These are phyloP conservation scores for Pyrenochaeta sp. DNA, from an alignment of 2,329 filamentous ascomycete species.

Conservation along the genomic window DNA sequence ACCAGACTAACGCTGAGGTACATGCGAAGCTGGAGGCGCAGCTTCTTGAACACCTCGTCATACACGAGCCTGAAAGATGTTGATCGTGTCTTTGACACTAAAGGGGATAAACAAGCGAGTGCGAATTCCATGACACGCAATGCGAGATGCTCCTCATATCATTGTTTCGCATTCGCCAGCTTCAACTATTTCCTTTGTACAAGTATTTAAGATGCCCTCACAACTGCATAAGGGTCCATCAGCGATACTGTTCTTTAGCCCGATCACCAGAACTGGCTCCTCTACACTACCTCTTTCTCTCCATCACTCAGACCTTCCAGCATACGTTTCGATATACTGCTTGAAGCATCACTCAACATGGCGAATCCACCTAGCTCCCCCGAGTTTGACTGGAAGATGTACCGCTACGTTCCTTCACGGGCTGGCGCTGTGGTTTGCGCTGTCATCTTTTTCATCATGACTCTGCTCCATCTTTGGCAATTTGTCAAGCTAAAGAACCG, in stretches of 20 bases:
- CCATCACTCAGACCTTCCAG: background rate
- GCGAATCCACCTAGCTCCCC: conserved; percentile 30
- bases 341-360: conserved; percentile 13
- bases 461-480: conserved; percentile 31
- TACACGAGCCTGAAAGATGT: too few species aligned
- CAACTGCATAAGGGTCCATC: too few species aligned
- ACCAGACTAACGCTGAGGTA: background rate
- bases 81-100: too few species aligned
- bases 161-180: background rate
- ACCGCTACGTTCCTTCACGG: conserved; percentile 42
- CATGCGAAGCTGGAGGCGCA: background rate
- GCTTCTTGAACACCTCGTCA: background rate
- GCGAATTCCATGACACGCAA: background rate
- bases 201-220: background rate
- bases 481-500: conserved; percentile 22
- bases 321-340: too few species aligned
- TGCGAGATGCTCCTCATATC: background rate
- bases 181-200: background rate
- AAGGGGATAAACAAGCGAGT: background rate
- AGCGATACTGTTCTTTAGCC: too few species aligned
- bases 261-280: background rate
- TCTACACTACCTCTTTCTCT: background rate
- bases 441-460: conserved; percentile 31
- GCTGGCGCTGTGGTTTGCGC: conserved; percentile 33
- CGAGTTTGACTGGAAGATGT: conserved; percentile 45